These are phyloP conservation scores for Neurospora hispaniola DNA, from an alignment of 495 filamentous ascomycete species.

Conservation along the genomic window DNA sequence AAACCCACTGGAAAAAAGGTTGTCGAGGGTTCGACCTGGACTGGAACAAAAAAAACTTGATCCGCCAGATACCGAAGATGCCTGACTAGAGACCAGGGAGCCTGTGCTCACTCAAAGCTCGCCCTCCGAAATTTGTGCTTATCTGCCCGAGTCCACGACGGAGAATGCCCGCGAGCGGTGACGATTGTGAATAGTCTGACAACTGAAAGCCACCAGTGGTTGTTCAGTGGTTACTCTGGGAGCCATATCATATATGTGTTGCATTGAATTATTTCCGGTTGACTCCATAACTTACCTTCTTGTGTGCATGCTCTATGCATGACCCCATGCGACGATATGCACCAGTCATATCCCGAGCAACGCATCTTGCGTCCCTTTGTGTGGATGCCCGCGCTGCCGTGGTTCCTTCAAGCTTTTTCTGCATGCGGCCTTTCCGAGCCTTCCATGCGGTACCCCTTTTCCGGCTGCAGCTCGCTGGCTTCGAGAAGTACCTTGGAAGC, in stretches of 20 bases:
- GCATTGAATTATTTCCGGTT: not conserved
- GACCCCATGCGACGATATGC: not conserved
- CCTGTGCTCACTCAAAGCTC: not conserved
- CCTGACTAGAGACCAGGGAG: not conserved
- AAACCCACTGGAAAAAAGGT: not conserved
- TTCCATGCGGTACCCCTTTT: constrained; percentile 6
- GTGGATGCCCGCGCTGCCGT: not conserved
- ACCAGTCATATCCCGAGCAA: not conserved
- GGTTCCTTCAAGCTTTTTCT: not conserved
- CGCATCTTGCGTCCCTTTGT: not conserved
- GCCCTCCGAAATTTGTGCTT: not conserved
- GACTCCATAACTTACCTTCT: not conserved
- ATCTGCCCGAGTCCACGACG: not conserved
- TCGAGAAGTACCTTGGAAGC: not conserved
- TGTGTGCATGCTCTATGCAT: not conserved
- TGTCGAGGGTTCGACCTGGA: not conserved
- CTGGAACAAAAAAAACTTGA: not conserved
- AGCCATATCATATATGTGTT: not conserved
- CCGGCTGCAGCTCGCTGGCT: not conserved
- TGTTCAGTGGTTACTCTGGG: not conserved
- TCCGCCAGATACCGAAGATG: not conserved
- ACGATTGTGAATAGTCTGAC: not conserved
- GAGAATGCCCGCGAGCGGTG: not conserved
- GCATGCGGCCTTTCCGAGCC: constrained; percentile 12
- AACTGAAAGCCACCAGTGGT: not conserved